Evolutionary conservation across 352 stramenopile genomes (phyloP).

Genomic region (Phytophthora lateralis): DNA sequence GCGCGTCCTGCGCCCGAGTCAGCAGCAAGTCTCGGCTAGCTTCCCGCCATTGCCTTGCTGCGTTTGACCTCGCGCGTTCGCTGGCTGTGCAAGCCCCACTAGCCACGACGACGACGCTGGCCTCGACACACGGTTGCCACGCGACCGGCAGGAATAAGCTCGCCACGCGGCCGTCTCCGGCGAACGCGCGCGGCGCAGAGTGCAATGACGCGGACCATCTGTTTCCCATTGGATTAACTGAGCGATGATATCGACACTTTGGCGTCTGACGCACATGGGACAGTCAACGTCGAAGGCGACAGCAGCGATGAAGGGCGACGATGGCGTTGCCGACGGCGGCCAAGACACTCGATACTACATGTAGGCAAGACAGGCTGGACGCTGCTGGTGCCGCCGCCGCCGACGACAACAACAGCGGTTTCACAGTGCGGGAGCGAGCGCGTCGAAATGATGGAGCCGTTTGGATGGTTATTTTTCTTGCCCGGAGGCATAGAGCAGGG

Average conservation of each 20-base stretch:
- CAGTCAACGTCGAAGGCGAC: neutral
- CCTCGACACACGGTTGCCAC: conserved; percentile 11
- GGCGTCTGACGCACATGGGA: conserved; percentile 11
- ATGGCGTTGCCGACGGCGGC: neutral
- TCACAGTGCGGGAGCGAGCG: neutral
- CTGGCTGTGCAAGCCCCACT: neutral
- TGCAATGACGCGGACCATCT: conserved; percentile 7
- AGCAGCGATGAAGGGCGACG: neutral
- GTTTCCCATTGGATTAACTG: conserved; percentile 16
- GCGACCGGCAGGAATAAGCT: conserved; percentile 14
- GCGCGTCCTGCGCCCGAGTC: conserved; percentile 2
- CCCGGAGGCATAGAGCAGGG: conserved; percentile 1
- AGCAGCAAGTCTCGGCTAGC: neutral
- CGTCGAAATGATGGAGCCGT: neutral
- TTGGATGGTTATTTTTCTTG: conserved; percentile 2
- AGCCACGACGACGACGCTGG: neutral
- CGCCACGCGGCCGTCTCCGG: conserved; percentile 11
- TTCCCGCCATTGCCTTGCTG: too few relatives aligned
- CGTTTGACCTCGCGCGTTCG: neutral
- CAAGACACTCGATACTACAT: neutral
- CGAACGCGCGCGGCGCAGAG: conserved; percentile 1
- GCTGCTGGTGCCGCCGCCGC: too few relatives aligned
- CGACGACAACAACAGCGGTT: neutral
- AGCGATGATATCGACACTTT: conserved; percentile 8
- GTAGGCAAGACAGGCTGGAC: neutral